These are phyloP conservation scores for bread wheat (Triticum aestivum) DNA, from an alignment of 176 grass and related monocot species.

Conservation along the genomic window IWGSC_CS_RefSeq_v2.1 NC_057807.1:695277232-695277731, in stretches of 20 bases:
- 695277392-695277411: not conserved
- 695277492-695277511: not conserved
- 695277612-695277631: too few species aligned
- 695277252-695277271: conserved; percentile 63
- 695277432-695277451: not conserved
- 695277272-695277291: too few species aligned
- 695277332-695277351: not conserved
- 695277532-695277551: not conserved
- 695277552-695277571: not conserved
- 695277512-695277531: not conserved
- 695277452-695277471: not conserved
- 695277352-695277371: not conserved
- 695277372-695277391: not conserved
- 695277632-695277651: not conserved
- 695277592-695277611: not conserved
- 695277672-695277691: not conserved
- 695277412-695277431: not conserved
- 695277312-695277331: too few species aligned
- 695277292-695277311: not conserved
- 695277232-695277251: conserved; percentile 95
- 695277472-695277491: not conserved
- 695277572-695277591: not conserved
- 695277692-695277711: too few species aligned
- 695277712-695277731: conserved; percentile 61
- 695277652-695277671: not conserved